These are phyloP conservation scores for Epichloe bromicola DNA, from an alignment of 2,329 filamentous ascomycete genomes.

Conservation along the genomic window DNA sequence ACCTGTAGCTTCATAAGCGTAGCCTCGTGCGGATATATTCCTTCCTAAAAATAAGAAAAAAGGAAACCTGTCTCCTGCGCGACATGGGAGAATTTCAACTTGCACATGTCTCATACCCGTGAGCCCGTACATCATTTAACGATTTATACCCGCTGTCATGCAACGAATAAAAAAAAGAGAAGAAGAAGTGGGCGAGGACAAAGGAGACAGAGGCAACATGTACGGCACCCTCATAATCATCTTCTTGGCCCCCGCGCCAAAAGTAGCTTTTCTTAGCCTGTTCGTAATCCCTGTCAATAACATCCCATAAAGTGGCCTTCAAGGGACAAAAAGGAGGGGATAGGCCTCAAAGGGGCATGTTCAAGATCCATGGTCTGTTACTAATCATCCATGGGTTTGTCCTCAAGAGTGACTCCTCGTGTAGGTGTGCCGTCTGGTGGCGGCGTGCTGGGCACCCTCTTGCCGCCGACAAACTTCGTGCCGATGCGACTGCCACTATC, in stretches of 20 bases:
- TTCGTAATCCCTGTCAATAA: too few species aligned
- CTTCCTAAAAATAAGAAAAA: not conserved
- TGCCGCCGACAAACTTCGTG: conserved; percentile 35
- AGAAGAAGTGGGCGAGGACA: not conserved
- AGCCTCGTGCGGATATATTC: not conserved
- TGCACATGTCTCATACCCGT: not conserved
- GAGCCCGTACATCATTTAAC: not conserved
- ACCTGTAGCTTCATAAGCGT: not conserved
- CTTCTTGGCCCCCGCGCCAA: too few species aligned
- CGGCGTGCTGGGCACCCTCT: conserved; percentile 24
- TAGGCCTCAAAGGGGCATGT: not conserved
- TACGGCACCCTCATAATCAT: too few species aligned
- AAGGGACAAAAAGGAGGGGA: too few species aligned
- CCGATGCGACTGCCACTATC: conserved; percentile 43
- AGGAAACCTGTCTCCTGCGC: too few species aligned
- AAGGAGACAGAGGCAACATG: not conserved
- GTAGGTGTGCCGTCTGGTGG: conserved; percentile 16
- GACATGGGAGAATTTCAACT: too few species aligned
- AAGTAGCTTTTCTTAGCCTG: too few species aligned
- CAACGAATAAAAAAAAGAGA: not conserved
- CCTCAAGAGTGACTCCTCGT: conserved; percentile 38
- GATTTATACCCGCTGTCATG: not conserved
- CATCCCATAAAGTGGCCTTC: too few species aligned
- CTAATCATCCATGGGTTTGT: conserved; percentile 40
- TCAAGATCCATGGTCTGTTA: conserved; percentile 4